Conservation (phyloP, 2,329 filamentous ascomycete genomes). For the Hymenoscyphus salicellus region DNA sequence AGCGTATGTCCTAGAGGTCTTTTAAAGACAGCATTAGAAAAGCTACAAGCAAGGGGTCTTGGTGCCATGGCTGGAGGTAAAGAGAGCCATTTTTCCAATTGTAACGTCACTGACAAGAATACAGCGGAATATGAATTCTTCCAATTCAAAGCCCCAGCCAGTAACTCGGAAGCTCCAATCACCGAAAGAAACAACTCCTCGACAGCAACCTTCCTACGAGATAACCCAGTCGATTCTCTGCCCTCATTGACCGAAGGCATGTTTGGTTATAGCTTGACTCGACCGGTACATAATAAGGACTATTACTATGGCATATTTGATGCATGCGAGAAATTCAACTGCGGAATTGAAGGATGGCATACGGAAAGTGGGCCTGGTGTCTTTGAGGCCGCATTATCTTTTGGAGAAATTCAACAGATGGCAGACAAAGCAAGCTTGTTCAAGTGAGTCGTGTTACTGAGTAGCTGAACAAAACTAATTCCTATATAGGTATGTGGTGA, state of each 20-base stretch:
- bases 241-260: constrained; percentile 86
- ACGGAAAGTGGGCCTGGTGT: constrained; percentile 92
- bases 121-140: constrained; percentile 93
- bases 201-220: constrained; percentile 69
- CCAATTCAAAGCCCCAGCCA: constrained; percentile 71
- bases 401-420: constrained; percentile 82
- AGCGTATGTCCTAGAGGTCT: constrained; percentile 78
- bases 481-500: constrained; percentile 69
- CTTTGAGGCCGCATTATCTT: constrained; percentile 92
- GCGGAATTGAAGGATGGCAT: constrained; percentile 90
- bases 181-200: constrained; percentile 61
- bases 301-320: constrained; percentile 90
- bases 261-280: constrained; percentile 90
- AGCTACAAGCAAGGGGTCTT: constrained; percentile 66
- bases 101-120: constrained; percentile 14
- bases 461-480: constrained; percentile 9
- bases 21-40: constrained; percentile 64
- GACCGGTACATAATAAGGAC: constrained; percentile 84
- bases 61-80: constrained; percentile 86
- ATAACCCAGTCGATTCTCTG: constrained; percentile 70
- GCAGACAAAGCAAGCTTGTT: constrained; percentile 89
- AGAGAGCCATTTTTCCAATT: constrained; percentile 32
- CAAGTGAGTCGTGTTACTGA: constrained; percentile 56
- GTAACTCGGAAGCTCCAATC: constrained; percentile 42
- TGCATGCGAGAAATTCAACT: constrained; percentile 71